These are phyloP conservation scores for Sporothrix curviconia DNA, from an alignment of 2,329 filamentous ascomycete species.

Conservation along the genomic window DNA sequence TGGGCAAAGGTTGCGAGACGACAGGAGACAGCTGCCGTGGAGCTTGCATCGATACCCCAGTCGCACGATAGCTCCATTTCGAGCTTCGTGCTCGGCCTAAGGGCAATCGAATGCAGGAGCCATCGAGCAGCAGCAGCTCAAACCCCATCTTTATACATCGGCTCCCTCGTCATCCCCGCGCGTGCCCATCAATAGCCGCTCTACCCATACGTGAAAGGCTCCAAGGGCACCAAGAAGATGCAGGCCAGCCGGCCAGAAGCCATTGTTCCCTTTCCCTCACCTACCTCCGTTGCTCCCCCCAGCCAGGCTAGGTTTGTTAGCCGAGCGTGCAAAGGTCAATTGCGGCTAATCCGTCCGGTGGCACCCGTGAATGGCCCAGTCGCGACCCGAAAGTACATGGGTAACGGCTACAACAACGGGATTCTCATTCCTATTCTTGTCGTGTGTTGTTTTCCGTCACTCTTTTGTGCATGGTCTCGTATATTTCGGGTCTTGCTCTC, in stretches of 20 bases:
- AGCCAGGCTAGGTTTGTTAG: conserved; percentile 5
- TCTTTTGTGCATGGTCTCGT: neutral
- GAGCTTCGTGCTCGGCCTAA: neutral
- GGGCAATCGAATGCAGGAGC: neutral
- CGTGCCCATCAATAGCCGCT: conserved; percentile 7
- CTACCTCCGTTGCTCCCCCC: conserved; percentile 1
- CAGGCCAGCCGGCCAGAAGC: neutral
- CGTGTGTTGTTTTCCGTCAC: conserved; percentile 13
- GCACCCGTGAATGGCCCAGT: conserved; percentile 12
- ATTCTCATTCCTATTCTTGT: conserved; percentile 12
- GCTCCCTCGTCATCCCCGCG: neutral
- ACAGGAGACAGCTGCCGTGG: neutral
- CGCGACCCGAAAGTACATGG: conserved; percentile 14
- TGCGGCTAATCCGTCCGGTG: conserved; percentile 16
- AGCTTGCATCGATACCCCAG: neutral
- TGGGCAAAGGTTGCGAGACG: neutral
- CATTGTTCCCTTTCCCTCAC: neutral
- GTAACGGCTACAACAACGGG: neutral
- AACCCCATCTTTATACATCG: conserved; percentile 4
- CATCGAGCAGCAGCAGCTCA: neutral
- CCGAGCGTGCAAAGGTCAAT: conserved; percentile 6
- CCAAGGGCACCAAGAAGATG: neutral
- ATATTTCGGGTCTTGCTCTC: neutral
- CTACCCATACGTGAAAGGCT: conserved; percentile 1
- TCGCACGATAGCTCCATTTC: neutral